Evolutionary conservation across 2,329 filamentous ascomycete genomes (phyloP), one percentile per base, ranked within the genome.

Genomic region (Ascochyta clinopodiicola): DNA sequence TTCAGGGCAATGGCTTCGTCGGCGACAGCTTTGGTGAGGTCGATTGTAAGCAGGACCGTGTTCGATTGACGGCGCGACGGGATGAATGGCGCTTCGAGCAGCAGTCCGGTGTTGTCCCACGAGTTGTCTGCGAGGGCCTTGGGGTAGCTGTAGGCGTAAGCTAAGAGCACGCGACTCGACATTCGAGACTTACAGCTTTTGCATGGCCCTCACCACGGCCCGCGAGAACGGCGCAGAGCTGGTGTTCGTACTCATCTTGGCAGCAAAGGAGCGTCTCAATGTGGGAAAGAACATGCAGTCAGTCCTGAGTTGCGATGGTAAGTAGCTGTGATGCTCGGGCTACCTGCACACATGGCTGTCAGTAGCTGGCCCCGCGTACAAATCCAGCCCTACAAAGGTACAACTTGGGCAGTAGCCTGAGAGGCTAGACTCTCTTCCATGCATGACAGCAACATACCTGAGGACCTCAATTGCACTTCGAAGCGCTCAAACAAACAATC

Each of bases 91-190:
- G 88, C 84, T 79, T 91, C 88, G 22, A 91, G 81, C 9, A 91
- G 82, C 44, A 91, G 75, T 50, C 95, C 95, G n/a, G 96, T 96
- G 71, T 99, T 99, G 75, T 99, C 95, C 84, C 93, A 99, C 62
- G 89, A 87, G 66, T 88, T 88, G 72, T 98, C 95, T 9, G 95
- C 95, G 37, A 97, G 82, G 57, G 87, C 86, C 72, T 96, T 91
- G 0, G 95, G 95, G 73, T 96, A 99, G 56, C 92, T 95, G 44
- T 35, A 7, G 9, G 9, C 17, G 44, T 63, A 13, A 68, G 45
- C 15, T 22, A 5, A 38, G 6, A 24, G 17, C 31, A 37, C 19
- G 12, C 13, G 24, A 7, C n/a, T 6, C 31, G 36, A 10, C 19
- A 17, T 17, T 21, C 10, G 15, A 12, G 9, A 80, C 88, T 74